These are phyloP conservation scores for Tulasnella sp. DNA, from an alignment of 768 basidiomycete species.

Conservation along the genomic window DNA sequence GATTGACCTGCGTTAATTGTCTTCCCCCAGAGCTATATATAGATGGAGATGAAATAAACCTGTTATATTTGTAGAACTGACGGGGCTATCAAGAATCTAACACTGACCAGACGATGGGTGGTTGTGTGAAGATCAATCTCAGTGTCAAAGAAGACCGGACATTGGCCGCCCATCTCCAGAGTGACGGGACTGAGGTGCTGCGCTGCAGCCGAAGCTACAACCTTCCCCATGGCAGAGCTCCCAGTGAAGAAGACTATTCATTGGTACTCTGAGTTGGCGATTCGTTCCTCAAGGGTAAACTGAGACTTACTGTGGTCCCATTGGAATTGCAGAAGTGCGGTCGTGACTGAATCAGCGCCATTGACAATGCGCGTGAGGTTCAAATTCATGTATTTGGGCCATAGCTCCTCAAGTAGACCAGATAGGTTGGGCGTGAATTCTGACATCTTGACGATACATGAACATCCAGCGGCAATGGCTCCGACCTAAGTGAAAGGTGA, in stretches of 20 bases:
- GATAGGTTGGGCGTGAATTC: constrained; percentile 50
- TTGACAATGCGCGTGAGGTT: constrained; percentile 56
- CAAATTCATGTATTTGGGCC: constrained; percentile 65
- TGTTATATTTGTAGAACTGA: too few species aligned
- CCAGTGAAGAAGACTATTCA: constrained; percentile 33
- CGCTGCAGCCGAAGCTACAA: constrained; percentile 42
- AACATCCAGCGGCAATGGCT: constrained; percentile 69
- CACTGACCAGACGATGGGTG: constrained; percentile 42
- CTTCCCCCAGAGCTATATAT: constrained; percentile 55
- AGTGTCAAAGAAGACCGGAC: constrained; percentile 38
- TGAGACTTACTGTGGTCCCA: constrained; percentile 47
- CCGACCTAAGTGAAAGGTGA: constrained; percentile 29
- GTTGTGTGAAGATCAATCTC: constrained; percentile 47
- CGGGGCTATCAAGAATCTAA: too few species aligned
- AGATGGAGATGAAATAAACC: constrained; percentile 23
- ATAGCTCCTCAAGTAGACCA: constrained; percentile 49
- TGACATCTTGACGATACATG: constrained; percentile 64
- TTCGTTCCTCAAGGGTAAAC: neutral
- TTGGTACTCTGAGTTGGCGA: too few species aligned
- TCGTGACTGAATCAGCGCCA: constrained; percentile 53
- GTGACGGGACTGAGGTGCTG: constrained; percentile 45
- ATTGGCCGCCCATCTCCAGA: constrained; percentile 47
- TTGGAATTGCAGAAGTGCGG: constrained; percentile 51
- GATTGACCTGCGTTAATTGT: constrained; percentile 64
- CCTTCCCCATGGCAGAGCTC: constrained; percentile 36